phyloP scores from a whole-genome alignment of 805 yeast genomes.

The Wickerhamomyces hampshirensis region DNA sequence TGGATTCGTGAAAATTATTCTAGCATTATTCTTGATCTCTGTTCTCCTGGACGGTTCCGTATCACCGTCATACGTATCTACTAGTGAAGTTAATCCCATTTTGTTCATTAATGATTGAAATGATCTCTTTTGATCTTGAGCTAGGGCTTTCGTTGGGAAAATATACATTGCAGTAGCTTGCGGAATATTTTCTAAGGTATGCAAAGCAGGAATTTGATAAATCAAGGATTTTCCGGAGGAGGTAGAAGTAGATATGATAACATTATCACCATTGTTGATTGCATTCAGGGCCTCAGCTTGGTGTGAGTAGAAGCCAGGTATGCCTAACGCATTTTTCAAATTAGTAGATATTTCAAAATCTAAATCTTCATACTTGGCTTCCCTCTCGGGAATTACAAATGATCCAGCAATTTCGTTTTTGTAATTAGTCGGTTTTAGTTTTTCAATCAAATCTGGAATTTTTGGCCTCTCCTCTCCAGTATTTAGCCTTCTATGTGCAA shows the following conservation, averaged over 20 bases:
- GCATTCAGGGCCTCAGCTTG: slow-evolving; percentile 75
- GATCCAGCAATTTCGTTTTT: slow-evolving; percentile 55
- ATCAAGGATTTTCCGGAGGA: slow-evolving; percentile 94
- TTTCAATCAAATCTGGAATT: slow-evolving; percentile 44
- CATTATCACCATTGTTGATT: slow-evolving; percentile 52
- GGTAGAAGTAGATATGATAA: slow-evolving; percentile 90
- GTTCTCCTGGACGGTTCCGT: slow-evolving; percentile 57
- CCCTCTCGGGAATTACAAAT: slow-evolving; percentile 42
- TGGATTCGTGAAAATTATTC: slow-evolving; percentile 89
- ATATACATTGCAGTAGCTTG: slow-evolving; percentile 71
- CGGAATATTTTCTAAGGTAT: slow-evolving; percentile 35
- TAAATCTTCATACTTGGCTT: slow-evolving; percentile 40
- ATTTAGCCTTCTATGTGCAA: slow-evolving; percentile 26
- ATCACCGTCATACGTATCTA: slow-evolving; percentile 92
- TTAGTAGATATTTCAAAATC: slow-evolving; percentile 45
- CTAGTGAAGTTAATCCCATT: slow-evolving; percentile 47
- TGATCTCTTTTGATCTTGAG: slow-evolving; percentile 94
- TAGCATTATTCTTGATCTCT: slow-evolving; percentile 55
- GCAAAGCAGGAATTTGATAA: slow-evolving; percentile 80
- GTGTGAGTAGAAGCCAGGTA: slow-evolving; percentile 62
- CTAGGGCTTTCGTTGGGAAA: slow-evolving; percentile 95
- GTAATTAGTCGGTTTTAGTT: slow-evolving; percentile 50
- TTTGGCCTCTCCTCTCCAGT: slow-evolving; percentile 33
- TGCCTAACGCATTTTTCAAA: slow-evolving; percentile 45
- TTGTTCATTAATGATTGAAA: slow-evolving; percentile 50